These are phyloP conservation scores for Collybiopsis luxurians DNA, from an alignment of 768 basidiomycete genomes.

Conservation along the genomic window DNA sequence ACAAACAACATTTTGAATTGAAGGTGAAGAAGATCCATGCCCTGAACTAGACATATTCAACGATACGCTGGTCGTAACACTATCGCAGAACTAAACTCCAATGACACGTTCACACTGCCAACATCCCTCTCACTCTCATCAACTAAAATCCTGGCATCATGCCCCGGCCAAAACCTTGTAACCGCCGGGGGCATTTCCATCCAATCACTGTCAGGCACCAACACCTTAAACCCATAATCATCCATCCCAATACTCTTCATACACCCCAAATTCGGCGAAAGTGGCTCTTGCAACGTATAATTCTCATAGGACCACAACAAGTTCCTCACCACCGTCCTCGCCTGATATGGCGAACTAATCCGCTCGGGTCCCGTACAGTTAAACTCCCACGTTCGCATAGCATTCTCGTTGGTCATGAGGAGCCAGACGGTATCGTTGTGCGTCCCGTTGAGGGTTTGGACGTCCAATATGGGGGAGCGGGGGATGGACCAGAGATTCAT, in stretches of 20 bases:
- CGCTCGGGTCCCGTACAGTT: slow-evolving; percentile 57
- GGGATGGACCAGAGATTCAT: slow-evolving; percentile 86
- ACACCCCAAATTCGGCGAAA: slow-evolving; percentile 74
- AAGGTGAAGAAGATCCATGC: slow-evolving; percentile 55
- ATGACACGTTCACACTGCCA: slow-evolving; percentile 59
- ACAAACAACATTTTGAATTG: slow-evolving; percentile 51
- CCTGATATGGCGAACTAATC: slow-evolving; percentile 78
- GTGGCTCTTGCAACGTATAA: slow-evolving; percentile 67
- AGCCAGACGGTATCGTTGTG: slow-evolving; percentile 76
- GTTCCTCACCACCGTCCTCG: slow-evolving; percentile 64
- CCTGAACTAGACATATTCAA: slow-evolving; percentile 72
- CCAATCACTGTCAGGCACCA: slow-evolving; percentile 73
- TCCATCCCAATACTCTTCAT: slow-evolving; percentile 61
- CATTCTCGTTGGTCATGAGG: slow-evolving; percentile 83
- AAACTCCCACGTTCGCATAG: slow-evolving; percentile 59
- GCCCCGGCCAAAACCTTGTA: slow-evolving; percentile 81
- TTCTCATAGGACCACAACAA: slow-evolving; percentile 81
- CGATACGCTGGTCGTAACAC: slow-evolving; percentile 59
- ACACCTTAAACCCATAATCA: slow-evolving; percentile 76
- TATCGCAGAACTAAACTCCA: slow-evolving; percentile 81
- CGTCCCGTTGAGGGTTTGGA: slow-evolving; percentile 58
- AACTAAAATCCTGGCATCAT: slow-evolving; percentile 71
- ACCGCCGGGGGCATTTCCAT: slow-evolving; percentile 66
- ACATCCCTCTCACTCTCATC: slow-evolving; percentile 43
- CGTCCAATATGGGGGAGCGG: slow-evolving; percentile 52